A percentile compares a stretch with the other conserved stretches of the same genome.
phyloP scores from a whole-genome alignment of 2,329 filamentous ascomycete genomes.

The Aureobasidium melanogenum region DNA sequence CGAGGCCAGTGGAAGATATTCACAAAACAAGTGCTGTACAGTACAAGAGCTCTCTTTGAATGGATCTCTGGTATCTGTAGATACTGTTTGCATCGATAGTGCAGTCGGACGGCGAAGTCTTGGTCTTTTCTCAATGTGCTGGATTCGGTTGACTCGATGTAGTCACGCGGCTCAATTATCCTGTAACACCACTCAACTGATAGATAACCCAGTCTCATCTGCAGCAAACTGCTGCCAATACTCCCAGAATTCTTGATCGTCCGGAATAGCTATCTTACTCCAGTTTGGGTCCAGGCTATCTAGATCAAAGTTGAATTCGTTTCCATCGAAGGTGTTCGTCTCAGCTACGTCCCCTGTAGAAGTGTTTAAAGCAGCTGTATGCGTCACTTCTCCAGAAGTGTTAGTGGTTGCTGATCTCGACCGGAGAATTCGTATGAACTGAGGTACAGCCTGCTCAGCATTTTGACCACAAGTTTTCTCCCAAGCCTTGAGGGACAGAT shows the following conservation, averaged over 20 bases:
- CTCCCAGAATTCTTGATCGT: conserved; percentile 6
- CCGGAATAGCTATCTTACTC: neutral
- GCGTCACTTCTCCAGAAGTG: neutral
- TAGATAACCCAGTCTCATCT: neutral
- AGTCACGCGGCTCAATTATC: no score
- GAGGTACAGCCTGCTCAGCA: neutral
- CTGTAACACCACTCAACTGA: neutral
- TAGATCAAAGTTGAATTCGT: neutral
- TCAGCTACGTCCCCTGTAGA: neutral
- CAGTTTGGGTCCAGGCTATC: neutral
- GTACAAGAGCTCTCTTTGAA: neutral
- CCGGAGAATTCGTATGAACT: neutral
- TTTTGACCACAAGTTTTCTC: neutral
- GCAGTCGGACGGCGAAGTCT: no score
- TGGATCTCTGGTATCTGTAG: neutral
- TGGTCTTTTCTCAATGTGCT: no score
- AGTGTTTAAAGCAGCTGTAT: neutral
- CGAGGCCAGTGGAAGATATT: neutral
- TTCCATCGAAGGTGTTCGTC: conserved; percentile 12
- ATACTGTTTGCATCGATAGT: neutral
- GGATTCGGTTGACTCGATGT: no score
- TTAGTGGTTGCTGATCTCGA: neutral
- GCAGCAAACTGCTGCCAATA: conserved; percentile 7
- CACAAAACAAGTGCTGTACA: no score
- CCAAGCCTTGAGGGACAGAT: conserved; percentile 39